Conservation (phyloP, 1,284 basidiomycete species). For the Ustanciosporium gigantosporum region DNA sequence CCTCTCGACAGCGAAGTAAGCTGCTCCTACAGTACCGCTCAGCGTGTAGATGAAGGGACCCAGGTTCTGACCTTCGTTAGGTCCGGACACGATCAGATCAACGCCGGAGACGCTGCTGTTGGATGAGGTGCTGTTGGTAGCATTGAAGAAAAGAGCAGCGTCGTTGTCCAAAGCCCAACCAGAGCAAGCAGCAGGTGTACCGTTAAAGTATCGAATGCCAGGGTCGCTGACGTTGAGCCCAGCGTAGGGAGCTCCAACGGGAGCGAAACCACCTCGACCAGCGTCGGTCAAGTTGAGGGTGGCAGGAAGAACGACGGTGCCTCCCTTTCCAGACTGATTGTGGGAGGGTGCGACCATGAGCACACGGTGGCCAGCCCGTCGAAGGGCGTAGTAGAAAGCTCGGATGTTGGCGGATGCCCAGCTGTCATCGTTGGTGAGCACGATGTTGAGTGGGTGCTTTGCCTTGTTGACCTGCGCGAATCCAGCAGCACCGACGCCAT, state of each 20-base stretch:
- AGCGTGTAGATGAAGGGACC: slow-evolving; percentile 49
- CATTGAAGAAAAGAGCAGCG: slow-evolving; percentile 33
- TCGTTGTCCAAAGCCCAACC: slow-evolving; percentile 44
- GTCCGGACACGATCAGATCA: slow-evolving; percentile 34
- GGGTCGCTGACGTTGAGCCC: slow-evolving; percentile 31
- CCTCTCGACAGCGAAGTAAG: slow-evolving; percentile 41
- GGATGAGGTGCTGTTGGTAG: too few relatives aligned
- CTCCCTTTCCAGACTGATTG: slow-evolving; percentile 52
- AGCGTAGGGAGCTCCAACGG: slow-evolving; percentile 27
- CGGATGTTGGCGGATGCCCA: slow-evolving; percentile 39
- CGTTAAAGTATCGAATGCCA: slow-evolving; percentile 44
- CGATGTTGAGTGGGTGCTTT: slow-evolving; percentile 45
- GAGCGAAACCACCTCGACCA: slow-evolving; percentile 35
- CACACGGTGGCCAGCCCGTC: slow-evolving; percentile 46
- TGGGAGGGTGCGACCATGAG: slow-evolving; percentile 41
- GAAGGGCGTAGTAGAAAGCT: slow-evolving; percentile 51
- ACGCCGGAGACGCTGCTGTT: slow-evolving; percentile 14
- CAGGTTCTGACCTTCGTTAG: slow-evolving; percentile 44
- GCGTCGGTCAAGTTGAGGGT: slow-evolving; percentile 35
- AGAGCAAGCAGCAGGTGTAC: slow-evolving; percentile 38
- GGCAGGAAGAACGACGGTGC: slow-evolving; percentile 49
- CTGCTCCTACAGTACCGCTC: slow-evolving; percentile 50
- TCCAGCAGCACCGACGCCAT: slow-evolving; percentile 39
- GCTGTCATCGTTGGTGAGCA: slow-evolving; percentile 49
- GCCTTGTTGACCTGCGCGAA: slow-evolving; percentile 35